Base-by-base conservation (phyloP, 306 rosid genomes). In the Quercus cerris region DNA sequence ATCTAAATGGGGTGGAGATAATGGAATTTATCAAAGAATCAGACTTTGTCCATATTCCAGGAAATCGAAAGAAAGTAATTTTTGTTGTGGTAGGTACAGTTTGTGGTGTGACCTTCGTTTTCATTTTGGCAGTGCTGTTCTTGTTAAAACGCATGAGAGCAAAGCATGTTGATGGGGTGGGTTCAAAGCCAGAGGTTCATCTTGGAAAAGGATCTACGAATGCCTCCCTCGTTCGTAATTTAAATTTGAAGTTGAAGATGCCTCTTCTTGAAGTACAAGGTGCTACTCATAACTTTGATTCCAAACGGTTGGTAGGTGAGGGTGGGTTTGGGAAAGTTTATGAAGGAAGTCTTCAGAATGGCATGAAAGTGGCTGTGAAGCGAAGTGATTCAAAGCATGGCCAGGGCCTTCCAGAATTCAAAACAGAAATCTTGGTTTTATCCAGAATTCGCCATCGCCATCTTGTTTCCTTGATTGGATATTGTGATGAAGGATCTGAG, bases 241-340 rank as follows among this genome's bases (percentile, higher is more conserved):
- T 86, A 5, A 77, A 82, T 27, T 90, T 88, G 4, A 85, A 83
- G 7, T 77, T 86, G 13, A 88, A 84, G 68, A 38, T 88, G 11
- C 5, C 87, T 12, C 64, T 88, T 18, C 58, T 19, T 19, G 92
- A 88, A 19, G 71, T 88, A 67, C 88, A 77, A 31, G 13, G 46
- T 0, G 92, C 88, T 1, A 88, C 92, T 3, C 71, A 71, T 56
- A 82, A 80, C 23, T 88, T 88, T 9, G 69, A 82, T 4, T 64
- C 52, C 2, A 78, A 79, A 57, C 46, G 78, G 75, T 49, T 87
- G 6, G 79, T 87, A 20, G 87, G 90, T 4, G 81, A 78, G 76
- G 90, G 92, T 31, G 92, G 92, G 49, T 88, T 88, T 75, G 92
- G 92, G 46, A 79, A 23, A 19, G 92, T 88, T 31, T 88, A 88